Base-by-base conservation (phyloP, 2,329 filamentous ascomycete species). In the Fusarium brevicatenulatum region DNA sequence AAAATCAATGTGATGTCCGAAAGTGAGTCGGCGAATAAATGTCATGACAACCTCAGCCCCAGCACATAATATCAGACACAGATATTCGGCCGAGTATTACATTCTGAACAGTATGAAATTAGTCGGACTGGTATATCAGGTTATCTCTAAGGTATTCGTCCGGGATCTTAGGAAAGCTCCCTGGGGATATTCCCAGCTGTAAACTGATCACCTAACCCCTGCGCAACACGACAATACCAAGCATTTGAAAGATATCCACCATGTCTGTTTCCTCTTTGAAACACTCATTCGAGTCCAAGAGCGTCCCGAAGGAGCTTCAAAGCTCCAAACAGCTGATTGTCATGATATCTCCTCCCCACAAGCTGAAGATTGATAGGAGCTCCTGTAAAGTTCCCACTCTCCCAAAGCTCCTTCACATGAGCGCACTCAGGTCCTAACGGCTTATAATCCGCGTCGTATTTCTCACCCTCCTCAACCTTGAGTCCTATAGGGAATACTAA, bases 271-370 rank as follows among this genome's bases (percentile, higher is more conserved):
- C 30, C 30, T 32, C 30, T 32, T 32, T 32, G 11, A 32, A 8
- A 16, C 34, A 18, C 34, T 40, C 23, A 54, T 40, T 40, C 10
- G 18, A 54, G 19, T 13, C 50, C 10, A 30, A 54, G 50, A 18
- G 50, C 34, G 8, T 1, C 23, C 0, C n/a, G 34, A 15, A 54
- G 7, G 2, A 54, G 23, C 23, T 54, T 40, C 34, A 54, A 30
- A 13, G 50, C 50, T 4, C 34, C 50, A 4, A 54, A 54, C 19
- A 54, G 19, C 19, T 54, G 50, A 21, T 54, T 54, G 19, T 54
- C 50, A 37, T 54, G 34, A 54, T 54, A 39, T 18, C 19, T 54
- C 23, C 50, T 54, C 19, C 50, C 50, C 5, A 54, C 50, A 28
- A 54, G 50, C 23, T 54, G 50, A 18, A 54, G 50, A 7, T 1